Evolutionary conservation across 1,284 basidiomycete species (phyloP), one percentile per base, ranked within the genome.

Genomic region (Moniliophthora roreri): DNA sequence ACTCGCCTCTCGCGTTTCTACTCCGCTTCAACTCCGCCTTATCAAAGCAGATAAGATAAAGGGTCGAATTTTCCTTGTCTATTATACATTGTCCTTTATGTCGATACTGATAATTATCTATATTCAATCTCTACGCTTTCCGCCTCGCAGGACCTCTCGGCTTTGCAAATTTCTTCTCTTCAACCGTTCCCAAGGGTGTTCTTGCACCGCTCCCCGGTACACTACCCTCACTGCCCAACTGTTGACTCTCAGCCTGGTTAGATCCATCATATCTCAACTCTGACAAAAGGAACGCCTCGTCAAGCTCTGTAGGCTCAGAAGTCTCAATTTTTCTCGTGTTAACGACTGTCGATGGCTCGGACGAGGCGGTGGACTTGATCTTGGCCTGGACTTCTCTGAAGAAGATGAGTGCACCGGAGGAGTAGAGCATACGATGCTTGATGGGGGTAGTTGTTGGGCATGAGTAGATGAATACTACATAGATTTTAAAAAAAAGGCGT

Each of bases 401-500:
- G 13, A 88, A 76, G 18, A 79, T 69, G 8, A 77, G 63, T 4
- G 82, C 80, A 11, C 83, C 85, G 1, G 87, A 87, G 0, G 91
- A 91, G 69, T 94, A 95, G 36, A 95, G 66, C 90, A 96, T 93
- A 49, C 93, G 82, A 59, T 85, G 78, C 65, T 91, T 91, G 69
- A 95, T 79, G 1, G 90, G 87, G 1, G 89, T 92, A 10, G 71
- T 66, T 1, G 85, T 79, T 0, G 93, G 93, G 67, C 93, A 95
- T 34, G 88, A 89, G 70, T 96, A 96, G 55, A 95, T 89, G 69
- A 93, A 93, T 37, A 91, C 86, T 91, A 57, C 2, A 16, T 15
- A 23, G 26, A 49, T 21, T 42, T 32, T 16, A 6, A 44, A 32
- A 6, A 2, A n/a, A 37, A 35, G 48, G 21, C 44, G 15, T 7